Base-by-base conservation (phyloP, 345 rosid species). In the Brassica cretica region DNA sequence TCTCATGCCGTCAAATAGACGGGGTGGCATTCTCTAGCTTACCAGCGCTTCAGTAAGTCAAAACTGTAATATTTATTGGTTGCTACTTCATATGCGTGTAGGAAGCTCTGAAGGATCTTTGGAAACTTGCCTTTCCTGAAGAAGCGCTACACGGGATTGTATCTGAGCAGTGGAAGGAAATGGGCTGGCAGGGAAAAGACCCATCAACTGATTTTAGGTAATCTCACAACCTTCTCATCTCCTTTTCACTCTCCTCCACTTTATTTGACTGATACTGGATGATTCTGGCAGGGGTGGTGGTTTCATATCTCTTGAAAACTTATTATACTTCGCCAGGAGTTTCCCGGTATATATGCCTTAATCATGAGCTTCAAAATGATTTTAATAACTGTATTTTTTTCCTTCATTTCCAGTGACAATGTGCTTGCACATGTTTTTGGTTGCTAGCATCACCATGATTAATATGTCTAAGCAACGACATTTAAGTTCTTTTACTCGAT, bases 151-250 rank as follows among this genome's bases (percentile, higher is more conserved):
- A 59, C 37, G 91, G 92, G 73, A 76, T 95, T 76, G 87, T 95
- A 80, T 90, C 99, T 75, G 98, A 93, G 83, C 99, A 93, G 77
- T 95, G 99, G 99, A 95, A 95, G 84, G 96, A 91, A 91, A 95
- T 95, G 99, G 99, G 99, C 49, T 95, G 99, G 99, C 99, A 93
- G 82, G 99, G 99, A 58, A 95, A 95, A 87, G 99, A 95, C 80
- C 99, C 99, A 75, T 93, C 99, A 15, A 93, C 99, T 64, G 99
- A 96, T 86, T 96, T 96, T 84, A 90, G 99, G 99, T 93, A 75
- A 53, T 46, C 60, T 27, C 6, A 24, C 27, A 1, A 25, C 66
- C 66, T 39, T 65, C 49, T 59, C 37, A 1, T 59, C 29, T 66
- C 51, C 9, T 74, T 27, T 5, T 61, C 65, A 41, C 19, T 9